phyloP scores from a whole-genome alignment of 176 grass and related monocot species.

The Pharus latifolius region DNA sequence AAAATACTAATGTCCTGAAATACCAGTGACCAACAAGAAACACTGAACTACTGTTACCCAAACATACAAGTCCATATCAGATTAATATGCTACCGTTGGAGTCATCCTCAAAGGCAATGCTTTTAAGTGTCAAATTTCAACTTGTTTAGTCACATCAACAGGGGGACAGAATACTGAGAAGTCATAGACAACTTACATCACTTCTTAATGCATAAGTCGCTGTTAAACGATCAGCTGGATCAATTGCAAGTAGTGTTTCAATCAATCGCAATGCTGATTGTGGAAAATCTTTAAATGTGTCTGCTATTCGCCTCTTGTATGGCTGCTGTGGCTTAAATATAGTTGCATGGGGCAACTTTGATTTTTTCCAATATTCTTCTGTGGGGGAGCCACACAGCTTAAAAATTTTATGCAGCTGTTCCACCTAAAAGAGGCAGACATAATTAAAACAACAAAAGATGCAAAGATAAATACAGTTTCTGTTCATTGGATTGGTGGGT shows the following conservation, averaged over 20 bases:
- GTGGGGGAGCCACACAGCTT: slow-evolving; percentile 74
- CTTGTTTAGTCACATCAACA: not conserved
- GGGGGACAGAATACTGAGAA: not conserved
- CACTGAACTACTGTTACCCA: not conserved
- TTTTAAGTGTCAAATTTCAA: not conserved
- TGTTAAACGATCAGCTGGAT: slow-evolving; percentile 70
- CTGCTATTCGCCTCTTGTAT: slow-evolving; percentile 57
- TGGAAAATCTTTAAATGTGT: slow-evolving; percentile 76
- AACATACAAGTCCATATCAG: not conserved
- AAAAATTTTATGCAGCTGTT: slow-evolving; percentile 90
- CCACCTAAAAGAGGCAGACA: slow-evolving; percentile 47
- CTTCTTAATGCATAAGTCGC: slow-evolving; percentile 59
- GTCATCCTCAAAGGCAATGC: not conserved
- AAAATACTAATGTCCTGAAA: not conserved
- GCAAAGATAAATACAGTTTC: slow-evolving; percentile 4
- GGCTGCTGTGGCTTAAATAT: slow-evolving; percentile 90
- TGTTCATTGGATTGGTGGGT: slow-evolving; percentile 10
- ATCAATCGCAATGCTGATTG: slow-evolving; percentile 64
- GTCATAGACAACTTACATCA: slow-evolving; percentile 47
- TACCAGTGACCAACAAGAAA: not conserved
- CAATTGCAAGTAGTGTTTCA: slow-evolving; percentile 69
- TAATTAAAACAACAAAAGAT: slow-evolving; percentile 5
- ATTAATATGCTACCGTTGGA: not conserved
- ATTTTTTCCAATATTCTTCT: slow-evolving; percentile 89
- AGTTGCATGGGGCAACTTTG: slow-evolving; percentile 64